phyloP scores from a whole-genome alignment of 2,329 filamentous ascomycete genomes.

The Aulographum hederae region DNA sequence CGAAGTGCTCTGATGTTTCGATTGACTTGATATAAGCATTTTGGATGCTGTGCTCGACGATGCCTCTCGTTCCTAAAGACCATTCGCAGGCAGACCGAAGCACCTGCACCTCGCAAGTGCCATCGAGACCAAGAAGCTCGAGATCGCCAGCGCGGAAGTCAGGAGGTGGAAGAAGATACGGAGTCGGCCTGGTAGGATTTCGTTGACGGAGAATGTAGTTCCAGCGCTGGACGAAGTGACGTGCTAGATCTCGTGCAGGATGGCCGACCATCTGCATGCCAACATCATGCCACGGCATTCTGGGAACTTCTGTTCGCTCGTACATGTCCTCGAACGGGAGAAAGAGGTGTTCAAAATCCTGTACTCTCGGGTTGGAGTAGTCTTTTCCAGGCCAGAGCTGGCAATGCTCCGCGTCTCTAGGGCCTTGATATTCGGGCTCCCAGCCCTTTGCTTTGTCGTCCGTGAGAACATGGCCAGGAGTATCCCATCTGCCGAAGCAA shows the following conservation, averaged over 20 bases:
- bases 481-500: constrained; percentile 96
- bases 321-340: constrained; percentile 99
- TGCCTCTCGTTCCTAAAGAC: constrained; percentile 73
- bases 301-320: constrained; percentile 66
- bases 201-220: constrained; percentile 88
- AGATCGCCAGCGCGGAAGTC: constrained; percentile 79
- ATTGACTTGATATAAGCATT: constrained; percentile 92
- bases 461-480: constrained; percentile 73
- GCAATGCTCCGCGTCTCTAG: constrained; percentile 82
- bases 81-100: constrained; percentile 76
- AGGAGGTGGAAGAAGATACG: constrained; percentile 81
- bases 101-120: constrained; percentile 93
- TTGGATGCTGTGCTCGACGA: constrained; percentile 87
- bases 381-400: constrained; percentile 96
- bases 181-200: constrained; percentile 82
- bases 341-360: constrained; percentile 84
- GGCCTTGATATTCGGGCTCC: constrained; percentile 50
- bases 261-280: constrained; percentile 96
- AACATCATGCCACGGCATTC: constrained; percentile 99
- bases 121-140: constrained; percentile 71
- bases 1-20: constrained; percentile 85
- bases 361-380: constrained; percentile 89
- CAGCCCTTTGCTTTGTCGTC: constrained; percentile 95
- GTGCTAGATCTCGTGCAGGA: constrained; percentile 78
- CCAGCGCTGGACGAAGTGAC: constrained; percentile 96